Conservation (phyloP, 192 early-diverging fungal genomes). For the Podila clonocystis region DNA sequence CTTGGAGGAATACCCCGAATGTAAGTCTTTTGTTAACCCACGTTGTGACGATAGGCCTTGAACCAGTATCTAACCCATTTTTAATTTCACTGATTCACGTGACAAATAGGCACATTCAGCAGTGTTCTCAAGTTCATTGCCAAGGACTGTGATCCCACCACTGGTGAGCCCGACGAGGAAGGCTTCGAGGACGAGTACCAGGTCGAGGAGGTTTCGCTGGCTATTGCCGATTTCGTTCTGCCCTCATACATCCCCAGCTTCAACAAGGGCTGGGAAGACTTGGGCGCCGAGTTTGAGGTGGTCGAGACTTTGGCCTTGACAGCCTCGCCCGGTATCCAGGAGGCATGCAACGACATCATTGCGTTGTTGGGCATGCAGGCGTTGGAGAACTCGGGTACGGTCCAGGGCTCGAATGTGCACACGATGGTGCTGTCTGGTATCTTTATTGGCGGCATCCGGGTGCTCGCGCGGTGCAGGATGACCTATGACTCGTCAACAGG, state of each 20-base stretch:
- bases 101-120: conserved; percentile 73
- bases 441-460: conserved; percentile 83
- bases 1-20: conserved; percentile 65
- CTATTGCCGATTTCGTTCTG: conserved; percentile 89
- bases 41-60: not conserved
- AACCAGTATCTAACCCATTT: too few relatives aligned
- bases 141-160: conserved; percentile 96
- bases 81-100: too few relatives aligned
- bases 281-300: conserved; percentile 75
- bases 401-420: conserved; percentile 82
- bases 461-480: conserved; percentile 89
- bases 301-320: conserved; percentile 92
- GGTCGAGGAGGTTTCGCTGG: conserved; percentile 88
- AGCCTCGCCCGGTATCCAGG: conserved; percentile 76
- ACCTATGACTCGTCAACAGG: conserved; percentile 82
- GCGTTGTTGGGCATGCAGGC: conserved; percentile 90
- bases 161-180: conserved; percentile 91
- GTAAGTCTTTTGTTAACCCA: conserved; percentile 49
- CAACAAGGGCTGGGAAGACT: conserved; percentile 78
- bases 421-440: conserved; percentile 85
- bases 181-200: conserved; percentile 97
- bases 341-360: conserved; percentile 74
- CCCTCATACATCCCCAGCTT: conserved; percentile 89
- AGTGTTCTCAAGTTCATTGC: conserved; percentile 90
- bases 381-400: conserved; percentile 76